Evolutionary conservation across 1,139 yeast genomes (phyloP).

Genomic region (Geotrichum klebahnii): DNA sequence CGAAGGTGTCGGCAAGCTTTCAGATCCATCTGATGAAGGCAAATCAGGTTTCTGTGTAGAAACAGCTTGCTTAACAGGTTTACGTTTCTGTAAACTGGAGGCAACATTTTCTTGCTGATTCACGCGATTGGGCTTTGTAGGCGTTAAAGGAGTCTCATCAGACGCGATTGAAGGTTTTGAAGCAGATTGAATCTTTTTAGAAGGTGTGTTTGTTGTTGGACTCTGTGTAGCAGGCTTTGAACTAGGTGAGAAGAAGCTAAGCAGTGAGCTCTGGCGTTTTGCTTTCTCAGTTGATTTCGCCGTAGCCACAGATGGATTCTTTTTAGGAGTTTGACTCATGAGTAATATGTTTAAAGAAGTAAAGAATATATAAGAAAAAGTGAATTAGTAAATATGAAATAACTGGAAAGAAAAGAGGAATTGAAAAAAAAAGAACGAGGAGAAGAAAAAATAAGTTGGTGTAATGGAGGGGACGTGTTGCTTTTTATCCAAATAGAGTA

Average conservation of each 20-base stretch:
- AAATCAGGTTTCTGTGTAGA: neutral
- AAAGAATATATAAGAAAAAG: neutral
- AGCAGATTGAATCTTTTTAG: neutral
- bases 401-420: neutral
- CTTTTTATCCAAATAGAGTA: slow-evolving; percentile 5
- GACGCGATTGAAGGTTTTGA: neutral
- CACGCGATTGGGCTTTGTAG: slow-evolving; percentile 9
- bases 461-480: neutral
- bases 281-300: slow-evolving; percentile 14
- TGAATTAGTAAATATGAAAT: neutral
- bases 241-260: slow-evolving; percentile 15
- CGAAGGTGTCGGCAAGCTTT: slow-evolving; percentile 8
- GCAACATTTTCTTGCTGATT: slow-evolving; percentile 6
- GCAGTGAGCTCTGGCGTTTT: slow-evolving; percentile 17
- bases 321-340: neutral
- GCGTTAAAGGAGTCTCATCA: slow-evolving; percentile 3
- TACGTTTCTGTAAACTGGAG: neutral
- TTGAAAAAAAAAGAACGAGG: neutral
- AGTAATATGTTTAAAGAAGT: neutral
- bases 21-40: slow-evolving; percentile 12
- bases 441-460: neutral
- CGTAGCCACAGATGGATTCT: neutral
- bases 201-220: slow-evolving; percentile 1
- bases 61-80: neutral
- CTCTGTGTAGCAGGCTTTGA: neutral